phyloP scores from a whole-genome alignment of 108 stramenopile genomes.

The Bacterosira constricta region DNA sequence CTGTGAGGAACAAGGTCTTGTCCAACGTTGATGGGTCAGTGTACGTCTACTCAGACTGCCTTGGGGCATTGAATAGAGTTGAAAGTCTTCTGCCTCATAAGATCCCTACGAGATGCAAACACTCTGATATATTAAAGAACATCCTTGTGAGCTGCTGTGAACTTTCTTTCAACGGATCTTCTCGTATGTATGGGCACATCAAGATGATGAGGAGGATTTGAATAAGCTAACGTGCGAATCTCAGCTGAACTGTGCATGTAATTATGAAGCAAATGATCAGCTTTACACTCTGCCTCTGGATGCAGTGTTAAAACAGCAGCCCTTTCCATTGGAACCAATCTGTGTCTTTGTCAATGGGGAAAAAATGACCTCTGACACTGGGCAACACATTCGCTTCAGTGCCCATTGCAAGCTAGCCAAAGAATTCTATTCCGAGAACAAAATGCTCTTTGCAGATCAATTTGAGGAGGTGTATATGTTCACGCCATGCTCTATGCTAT shows the following conservation, averaged over 20 bases:
- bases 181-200: slow-evolving; percentile 23
- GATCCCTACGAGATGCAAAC: slow-evolving; percentile 5
- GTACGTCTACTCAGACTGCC: slow-evolving; percentile 16
- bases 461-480: slow-evolving; percentile 6
- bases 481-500: not conserved
- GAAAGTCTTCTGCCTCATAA: not conserved
- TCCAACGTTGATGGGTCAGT: not conserved
- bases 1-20: slow-evolving; percentile 1
- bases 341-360: not conserved
- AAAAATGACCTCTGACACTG: slow-evolving; percentile 19
- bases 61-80: slow-evolving; percentile 10
- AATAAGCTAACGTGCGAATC: not conserved
- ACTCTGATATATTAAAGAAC: slow-evolving; percentile 19
- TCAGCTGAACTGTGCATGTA: slow-evolving; percentile 11
- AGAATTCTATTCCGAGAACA: not conserved
- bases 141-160: slow-evolving; percentile 11
- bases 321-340: slow-evolving; percentile 19
- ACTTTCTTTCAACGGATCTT: not conserved
- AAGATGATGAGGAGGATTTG: slow-evolving; percentile 5
- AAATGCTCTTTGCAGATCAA: not conserved
- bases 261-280: not conserved
- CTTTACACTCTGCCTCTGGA: no score
- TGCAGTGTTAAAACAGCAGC: not conserved
- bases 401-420: not conserved
- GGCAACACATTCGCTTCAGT: not conserved